A percentile compares a stretch with the other conserved stretches of the same genome.
Conservation (phyloP, 2,329 filamentous ascomycete species). For the Drechslera avenae region DNA sequence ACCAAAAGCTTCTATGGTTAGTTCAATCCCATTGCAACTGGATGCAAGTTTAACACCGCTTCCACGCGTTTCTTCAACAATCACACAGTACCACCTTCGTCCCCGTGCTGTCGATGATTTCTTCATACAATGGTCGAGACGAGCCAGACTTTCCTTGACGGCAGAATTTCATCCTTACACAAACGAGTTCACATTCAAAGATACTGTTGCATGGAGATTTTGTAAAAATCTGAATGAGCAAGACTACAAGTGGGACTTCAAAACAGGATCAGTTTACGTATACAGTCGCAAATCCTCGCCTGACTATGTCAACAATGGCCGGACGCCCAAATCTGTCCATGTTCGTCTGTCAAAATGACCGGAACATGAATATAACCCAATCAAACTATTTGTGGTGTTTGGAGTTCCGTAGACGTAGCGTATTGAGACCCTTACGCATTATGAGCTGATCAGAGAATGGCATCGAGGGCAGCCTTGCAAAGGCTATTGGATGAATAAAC, state of each 20-base stretch:
- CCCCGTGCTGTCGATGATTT: background rate
- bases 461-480: slow-evolving; percentile 7
- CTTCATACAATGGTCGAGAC: background rate
- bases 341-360: background rate
- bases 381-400: slow-evolving; percentile 5
- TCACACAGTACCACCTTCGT: background rate
- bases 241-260: background rate
- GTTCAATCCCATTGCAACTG: background rate
- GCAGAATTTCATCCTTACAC: background rate
- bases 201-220: background rate
- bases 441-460: slow-evolving; percentile 19
- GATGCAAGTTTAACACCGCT: background rate
- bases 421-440: slow-evolving; percentile 15
- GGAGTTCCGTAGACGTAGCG: slow-evolving; percentile 14
- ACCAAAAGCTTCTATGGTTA: background rate
- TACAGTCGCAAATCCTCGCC: background rate
- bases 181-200: background rate
- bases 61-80: background rate
- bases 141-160: background rate
- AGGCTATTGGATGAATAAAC: background rate
- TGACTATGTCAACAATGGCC: background rate
- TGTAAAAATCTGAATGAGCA: background rate
- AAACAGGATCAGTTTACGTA: background rate
- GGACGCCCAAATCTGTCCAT: background rate
- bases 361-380: slow-evolving; percentile 1